Evolutionary conservation across 2,329 filamentous ascomycete species (phyloP).

Genomic region (Blastomyces parvus): DNA sequence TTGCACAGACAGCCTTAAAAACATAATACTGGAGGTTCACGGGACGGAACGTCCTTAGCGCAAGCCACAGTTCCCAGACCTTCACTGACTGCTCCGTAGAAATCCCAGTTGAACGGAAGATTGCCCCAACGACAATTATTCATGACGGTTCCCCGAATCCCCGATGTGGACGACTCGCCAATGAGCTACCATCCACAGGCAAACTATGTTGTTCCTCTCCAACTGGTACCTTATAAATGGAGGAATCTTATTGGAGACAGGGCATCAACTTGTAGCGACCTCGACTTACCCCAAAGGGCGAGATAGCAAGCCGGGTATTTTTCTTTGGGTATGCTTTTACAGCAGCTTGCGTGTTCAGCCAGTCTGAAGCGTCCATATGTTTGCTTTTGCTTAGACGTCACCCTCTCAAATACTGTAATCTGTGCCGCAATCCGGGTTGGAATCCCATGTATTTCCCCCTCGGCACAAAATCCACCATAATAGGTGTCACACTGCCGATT

Average conservation of each 20-base stretch:
- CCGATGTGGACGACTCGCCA: background rate
- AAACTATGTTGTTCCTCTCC: background rate
- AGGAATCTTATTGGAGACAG: background rate
- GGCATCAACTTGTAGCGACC: background rate
- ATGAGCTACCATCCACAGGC: background rate
- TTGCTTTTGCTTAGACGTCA: background rate
- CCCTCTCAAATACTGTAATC: background rate
- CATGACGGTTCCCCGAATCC: background rate
- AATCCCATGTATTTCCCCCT: background rate
- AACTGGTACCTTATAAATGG: background rate
- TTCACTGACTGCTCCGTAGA: background rate
- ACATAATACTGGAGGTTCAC: background rate
- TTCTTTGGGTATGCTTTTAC: background rate
- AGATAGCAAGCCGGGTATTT: background rate
- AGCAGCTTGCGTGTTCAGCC: background rate
- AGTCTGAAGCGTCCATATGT: background rate
- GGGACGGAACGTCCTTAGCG: background rate
- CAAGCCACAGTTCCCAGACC: background rate
- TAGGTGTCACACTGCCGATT: background rate
- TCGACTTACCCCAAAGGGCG: background rate
- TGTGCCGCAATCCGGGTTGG: background rate
- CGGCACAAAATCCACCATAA: background rate
- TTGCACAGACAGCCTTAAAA: background rate
- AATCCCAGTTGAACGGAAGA: background rate
- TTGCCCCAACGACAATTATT: background rate